A percentile compares a stretch with the other conserved stretches of the same genome.
Conservation (phyloP, 2,329 filamentous ascomycete genomes). For the Pseudogymnoascus sp. region DNA sequence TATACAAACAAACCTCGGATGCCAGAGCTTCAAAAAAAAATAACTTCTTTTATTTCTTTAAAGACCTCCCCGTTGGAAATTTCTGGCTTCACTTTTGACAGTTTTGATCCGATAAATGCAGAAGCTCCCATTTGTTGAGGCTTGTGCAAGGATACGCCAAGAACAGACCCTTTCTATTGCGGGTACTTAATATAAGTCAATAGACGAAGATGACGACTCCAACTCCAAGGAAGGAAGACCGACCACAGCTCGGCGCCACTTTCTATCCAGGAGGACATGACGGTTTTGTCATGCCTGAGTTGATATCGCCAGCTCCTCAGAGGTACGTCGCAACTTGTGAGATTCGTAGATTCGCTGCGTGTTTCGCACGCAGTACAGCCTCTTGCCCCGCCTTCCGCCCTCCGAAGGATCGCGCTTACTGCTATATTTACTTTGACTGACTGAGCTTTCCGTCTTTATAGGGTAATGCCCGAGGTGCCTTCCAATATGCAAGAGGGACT, state of each 20-base stretch:
- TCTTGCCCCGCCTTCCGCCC: background rate
- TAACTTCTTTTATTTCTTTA: background rate
- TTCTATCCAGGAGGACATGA: constrained; percentile 60
- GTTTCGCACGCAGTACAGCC: background rate
- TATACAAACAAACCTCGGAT: background rate
- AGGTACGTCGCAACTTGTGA: constrained; percentile 38
- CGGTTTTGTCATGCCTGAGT: constrained; percentile 59
- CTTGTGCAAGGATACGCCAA: background rate
- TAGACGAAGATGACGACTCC: constrained; percentile 6
- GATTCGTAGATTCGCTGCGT: background rate
- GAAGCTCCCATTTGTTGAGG: background rate
- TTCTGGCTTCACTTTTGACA: background rate
- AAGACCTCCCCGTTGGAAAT: background rate
- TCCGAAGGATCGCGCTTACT: background rate
- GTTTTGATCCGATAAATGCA: background rate
- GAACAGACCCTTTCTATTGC: background rate
- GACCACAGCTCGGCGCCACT: constrained; percentile 45
- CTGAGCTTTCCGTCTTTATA: constrained; percentile 33
- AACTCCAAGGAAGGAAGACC: constrained; percentile 7
- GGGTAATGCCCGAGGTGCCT: constrained; percentile 90
- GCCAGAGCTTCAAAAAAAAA: background rate
- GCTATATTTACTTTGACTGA: constrained; percentile 15
- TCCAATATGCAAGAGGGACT: constrained; percentile 95
- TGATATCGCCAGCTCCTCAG: constrained; percentile 63
- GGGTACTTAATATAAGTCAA: constrained; percentile 3